These are phyloP conservation scores for Aegilops sharonensis DNA, from an alignment of 176 grass and related monocot species.

Conservation along the genomic window DNA sequence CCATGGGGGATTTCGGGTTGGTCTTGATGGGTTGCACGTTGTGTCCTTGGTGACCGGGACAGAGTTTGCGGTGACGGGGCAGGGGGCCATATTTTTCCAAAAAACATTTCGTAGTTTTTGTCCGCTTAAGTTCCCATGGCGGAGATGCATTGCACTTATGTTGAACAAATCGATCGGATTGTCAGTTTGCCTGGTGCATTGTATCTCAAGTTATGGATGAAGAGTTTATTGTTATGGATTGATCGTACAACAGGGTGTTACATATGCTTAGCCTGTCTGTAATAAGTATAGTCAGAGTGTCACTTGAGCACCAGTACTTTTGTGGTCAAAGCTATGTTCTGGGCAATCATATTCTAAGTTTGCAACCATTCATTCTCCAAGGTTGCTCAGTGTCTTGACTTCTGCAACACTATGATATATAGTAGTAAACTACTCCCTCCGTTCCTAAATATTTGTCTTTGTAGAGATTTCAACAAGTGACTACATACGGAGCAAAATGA, in stretches of 20 bases:
- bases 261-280: background rate
- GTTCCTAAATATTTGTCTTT: too few species aligned
- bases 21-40: constrained; percentile 9
- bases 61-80: background rate
- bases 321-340: background rate
- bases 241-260: background rate
- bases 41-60: background rate
- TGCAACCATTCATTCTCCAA: background rate
- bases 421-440: background rate
- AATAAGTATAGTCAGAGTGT: background rate
- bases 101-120: background rate
- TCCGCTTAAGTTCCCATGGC: background rate
- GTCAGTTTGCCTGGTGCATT: background rate
- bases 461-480: too few species aligned
- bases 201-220: background rate
- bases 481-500: too few species aligned
- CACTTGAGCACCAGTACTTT: background rate
- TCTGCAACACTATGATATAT: background rate
- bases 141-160: background rate
- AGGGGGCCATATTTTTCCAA: background rate
- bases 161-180: background rate
- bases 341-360: background rate
- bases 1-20: constrained; percentile 1
- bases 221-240: constrained; percentile 6
- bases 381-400: background rate